These are phyloP conservation scores for Ascochyta koolunga DNA, from an alignment of 2,329 filamentous ascomycete species.

Conservation along the genomic window DNA sequence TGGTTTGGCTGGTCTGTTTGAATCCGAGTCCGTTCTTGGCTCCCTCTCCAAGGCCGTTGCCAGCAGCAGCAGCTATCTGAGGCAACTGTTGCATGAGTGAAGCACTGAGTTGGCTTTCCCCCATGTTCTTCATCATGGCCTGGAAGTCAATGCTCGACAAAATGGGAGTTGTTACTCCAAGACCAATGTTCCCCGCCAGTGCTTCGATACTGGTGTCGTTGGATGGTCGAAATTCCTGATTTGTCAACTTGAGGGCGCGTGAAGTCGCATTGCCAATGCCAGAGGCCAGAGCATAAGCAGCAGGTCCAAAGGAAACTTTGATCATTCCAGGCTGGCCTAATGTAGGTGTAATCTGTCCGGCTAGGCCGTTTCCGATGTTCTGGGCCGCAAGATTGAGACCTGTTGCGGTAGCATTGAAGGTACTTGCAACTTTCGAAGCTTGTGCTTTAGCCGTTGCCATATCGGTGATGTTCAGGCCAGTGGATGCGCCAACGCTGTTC, in stretches of 20 bases:
- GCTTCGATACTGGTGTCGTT: slow-evolving; percentile 25
- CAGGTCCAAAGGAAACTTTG: slow-evolving; percentile 21
- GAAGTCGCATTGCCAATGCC: slow-evolving; percentile 38
- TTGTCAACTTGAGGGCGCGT: slow-evolving; percentile 32
- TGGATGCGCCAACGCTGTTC: slow-evolving; percentile 32
- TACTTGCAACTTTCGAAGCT: slow-evolving; percentile 25
- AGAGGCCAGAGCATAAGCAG: slow-evolving; percentile 33
- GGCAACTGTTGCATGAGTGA: slow-evolving; percentile 28
- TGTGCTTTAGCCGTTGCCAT: slow-evolving; percentile 21
- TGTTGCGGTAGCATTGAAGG: slow-evolving; percentile 28
- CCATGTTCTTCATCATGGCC: slow-evolving; percentile 20
- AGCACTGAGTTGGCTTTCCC: slow-evolving; percentile 8
- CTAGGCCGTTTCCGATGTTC: slow-evolving; percentile 34
- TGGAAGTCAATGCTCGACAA: slow-evolving; percentile 30
- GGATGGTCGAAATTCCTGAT: slow-evolving; percentile 22
- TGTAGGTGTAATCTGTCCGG: slow-evolving; percentile 27
- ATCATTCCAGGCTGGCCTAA: slow-evolving; percentile 3
- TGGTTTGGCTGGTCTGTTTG: not conserved
- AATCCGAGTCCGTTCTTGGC: slow-evolving; percentile 32
- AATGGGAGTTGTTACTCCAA: slow-evolving; percentile 34
- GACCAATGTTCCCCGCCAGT: slow-evolving; percentile 36
- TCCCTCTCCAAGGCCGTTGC: slow-evolving; percentile 36
- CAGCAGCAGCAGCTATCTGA: slow-evolving; percentile 34
- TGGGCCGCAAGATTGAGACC: slow-evolving; percentile 34
- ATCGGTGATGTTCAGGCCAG: slow-evolving; percentile 34